Conservation (phyloP, 805 yeast species). For the Clavispora vitiphila region DNA sequence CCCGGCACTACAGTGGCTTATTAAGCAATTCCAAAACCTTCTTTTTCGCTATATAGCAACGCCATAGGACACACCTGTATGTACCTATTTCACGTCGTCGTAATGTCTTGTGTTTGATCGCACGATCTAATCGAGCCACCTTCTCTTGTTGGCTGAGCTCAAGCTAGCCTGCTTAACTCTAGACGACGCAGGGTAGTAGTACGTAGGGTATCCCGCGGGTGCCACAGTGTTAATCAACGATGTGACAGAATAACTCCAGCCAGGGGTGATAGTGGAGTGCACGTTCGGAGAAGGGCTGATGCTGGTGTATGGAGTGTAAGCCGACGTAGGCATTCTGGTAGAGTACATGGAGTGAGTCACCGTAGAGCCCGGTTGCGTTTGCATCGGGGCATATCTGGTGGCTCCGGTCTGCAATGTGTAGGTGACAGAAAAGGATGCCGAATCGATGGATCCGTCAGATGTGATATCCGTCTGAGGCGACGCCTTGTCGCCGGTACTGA, state of each 20-base stretch:
- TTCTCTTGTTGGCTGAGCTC: constrained; percentile 29
- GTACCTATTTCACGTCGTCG: background rate
- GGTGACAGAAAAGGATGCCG: constrained; percentile 57
- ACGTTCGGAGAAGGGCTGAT: constrained; percentile 37
- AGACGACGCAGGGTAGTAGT: constrained; percentile 56
- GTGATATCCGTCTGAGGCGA: constrained; percentile 36
- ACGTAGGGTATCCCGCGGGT: constrained; percentile 64
- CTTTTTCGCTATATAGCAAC: background rate
- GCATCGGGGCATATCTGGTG: constrained; percentile 89
- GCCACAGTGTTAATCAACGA: constrained; percentile 67
- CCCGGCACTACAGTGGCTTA: too few relatives aligned
- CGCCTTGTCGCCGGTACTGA: constrained; percentile 37
- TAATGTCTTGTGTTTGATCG: background rate
- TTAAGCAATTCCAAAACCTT: background rate
- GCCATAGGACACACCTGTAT: background rate
- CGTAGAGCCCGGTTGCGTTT: constrained; percentile 70
- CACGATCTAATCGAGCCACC: constrained; percentile 33
- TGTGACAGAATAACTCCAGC: constrained; percentile 69
- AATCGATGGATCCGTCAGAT: constrained; percentile 19
- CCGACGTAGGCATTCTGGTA: constrained; percentile 61
- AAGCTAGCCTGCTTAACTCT: constrained; percentile 39
- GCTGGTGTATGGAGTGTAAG: constrained; percentile 53
- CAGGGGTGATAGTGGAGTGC: constrained; percentile 73
- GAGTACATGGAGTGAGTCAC: constrained; percentile 67
- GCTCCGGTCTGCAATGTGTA: constrained; percentile 76